Evolutionary conservation across 148 eudicot species (phyloP).

Genomic region (Camellia granthamiana): DNA sequence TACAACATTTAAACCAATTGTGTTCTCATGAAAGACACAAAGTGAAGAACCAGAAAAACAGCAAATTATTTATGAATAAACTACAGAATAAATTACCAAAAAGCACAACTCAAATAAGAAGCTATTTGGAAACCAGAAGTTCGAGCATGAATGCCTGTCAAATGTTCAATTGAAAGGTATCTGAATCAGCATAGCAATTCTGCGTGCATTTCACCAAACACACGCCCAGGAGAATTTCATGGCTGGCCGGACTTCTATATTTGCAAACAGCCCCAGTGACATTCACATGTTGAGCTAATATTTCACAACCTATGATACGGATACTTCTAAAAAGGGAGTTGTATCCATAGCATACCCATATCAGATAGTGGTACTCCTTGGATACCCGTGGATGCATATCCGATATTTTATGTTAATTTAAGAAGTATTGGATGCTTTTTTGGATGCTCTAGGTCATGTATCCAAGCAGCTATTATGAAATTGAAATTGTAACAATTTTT

Average conservation of each 20-base stretch:
- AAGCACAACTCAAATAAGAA: background rate
- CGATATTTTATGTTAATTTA: too few relatives aligned
- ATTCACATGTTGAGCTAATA: background rate
- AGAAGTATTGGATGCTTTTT: too few relatives aligned
- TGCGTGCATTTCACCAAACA: slow-evolving; percentile 2
- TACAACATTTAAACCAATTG: slow-evolving; percentile 7
- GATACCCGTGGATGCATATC: too few relatives aligned
- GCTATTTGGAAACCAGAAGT: background rate
- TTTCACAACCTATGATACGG: background rate
- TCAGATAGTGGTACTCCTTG: too few relatives aligned
- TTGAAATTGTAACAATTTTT: too few relatives aligned
- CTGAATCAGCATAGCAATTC: background rate
- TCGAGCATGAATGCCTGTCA: background rate
- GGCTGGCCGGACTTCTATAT: background rate
- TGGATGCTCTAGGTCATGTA: too few relatives aligned
- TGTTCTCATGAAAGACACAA: background rate
- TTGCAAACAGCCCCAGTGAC: background rate
- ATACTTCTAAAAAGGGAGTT: too few relatives aligned
- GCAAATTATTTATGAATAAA: background rate
- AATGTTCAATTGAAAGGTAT: background rate
- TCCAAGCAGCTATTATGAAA: too few relatives aligned
- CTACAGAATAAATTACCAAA: background rate
- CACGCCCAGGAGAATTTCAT: background rate
- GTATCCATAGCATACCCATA: too few relatives aligned
- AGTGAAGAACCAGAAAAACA: background rate